These are phyloP conservation scores for Amanita muscaria DNA, from an alignment of 768 basidiomycete species.

Conservation along the genomic window DNA sequence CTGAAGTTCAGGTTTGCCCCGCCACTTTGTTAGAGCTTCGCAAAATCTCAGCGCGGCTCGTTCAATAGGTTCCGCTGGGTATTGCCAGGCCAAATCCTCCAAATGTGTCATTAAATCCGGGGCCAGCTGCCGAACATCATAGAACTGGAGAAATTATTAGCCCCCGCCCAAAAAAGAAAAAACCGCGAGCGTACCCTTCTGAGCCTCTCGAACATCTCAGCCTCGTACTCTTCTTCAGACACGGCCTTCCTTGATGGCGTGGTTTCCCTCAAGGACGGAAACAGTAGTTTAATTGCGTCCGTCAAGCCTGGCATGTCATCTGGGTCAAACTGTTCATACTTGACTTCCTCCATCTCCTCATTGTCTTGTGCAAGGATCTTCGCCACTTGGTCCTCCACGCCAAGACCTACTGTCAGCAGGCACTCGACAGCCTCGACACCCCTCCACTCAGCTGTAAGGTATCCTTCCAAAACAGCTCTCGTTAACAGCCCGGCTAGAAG, in stretches of 20 bases:
- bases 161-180: background rate
- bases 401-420: constrained; percentile 64
- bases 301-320: constrained; percentile 64
- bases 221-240: constrained; percentile 64
- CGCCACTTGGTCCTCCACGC: constrained; percentile 25
- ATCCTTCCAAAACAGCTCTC: constrained; percentile 80
- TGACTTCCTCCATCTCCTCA: constrained; percentile 9
- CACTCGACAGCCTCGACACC: constrained; percentile 64
- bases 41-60: constrained; percentile 70
- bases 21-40: constrained; percentile 75
- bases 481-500: constrained; percentile 70
- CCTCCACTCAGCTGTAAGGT: constrained; percentile 73
- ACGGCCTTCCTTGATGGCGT: constrained; percentile 27
- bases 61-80: constrained; percentile 76
- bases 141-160: constrained; percentile 42
- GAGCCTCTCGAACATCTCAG: constrained; percentile 67
- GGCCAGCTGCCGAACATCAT: constrained; percentile 60
- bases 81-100: constrained; percentile 72
- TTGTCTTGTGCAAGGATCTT: background rate
- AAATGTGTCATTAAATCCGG: constrained; percentile 74
- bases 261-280: constrained; percentile 42
- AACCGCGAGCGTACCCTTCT: constrained; percentile 42
- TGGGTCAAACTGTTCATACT: constrained; percentile 46
- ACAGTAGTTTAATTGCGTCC: constrained; percentile 62
- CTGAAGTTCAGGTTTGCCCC: constrained; percentile 79